Base-by-base conservation (phyloP, 1,284 basidiomycete genomes). In the Ustilago bromivora region DNA sequence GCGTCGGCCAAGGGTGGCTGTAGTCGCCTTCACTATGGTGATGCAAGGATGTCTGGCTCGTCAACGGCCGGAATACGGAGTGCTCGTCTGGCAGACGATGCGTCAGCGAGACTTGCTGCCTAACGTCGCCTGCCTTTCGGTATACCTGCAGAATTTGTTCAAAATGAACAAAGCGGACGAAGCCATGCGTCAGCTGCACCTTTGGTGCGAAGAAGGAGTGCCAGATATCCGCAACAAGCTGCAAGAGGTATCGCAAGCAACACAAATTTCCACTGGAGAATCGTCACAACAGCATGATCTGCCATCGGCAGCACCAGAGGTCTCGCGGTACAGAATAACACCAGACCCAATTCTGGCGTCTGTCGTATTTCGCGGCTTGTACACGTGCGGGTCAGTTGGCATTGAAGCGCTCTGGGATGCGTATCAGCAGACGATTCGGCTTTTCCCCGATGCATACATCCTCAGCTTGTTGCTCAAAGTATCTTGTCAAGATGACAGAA, bases 401-500 rank as follows among this genome's bases (percentile, higher is more conserved):
- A 46, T 66, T 38, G 65, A 61, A 35, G 54, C 61, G 13, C 57
- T 76, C 4, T 76, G 74, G 74, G 36, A 55, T 5, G 62, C 69
- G 2, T 76, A 76, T 46, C 61, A 67, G 19, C 54, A 60, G 12
- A 76, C 74, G 28, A 56, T 76, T 15, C 19, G 35, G 1, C 64
- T 60, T 3, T 76, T 76, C 23, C 74, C 74, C 8, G 74, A 76
- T 23, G 65, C 74, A 15, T 66, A 58, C 28, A 59, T 69, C 40
- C 74, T 76, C 4, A 58, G 57, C 11, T 57, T 76, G 40, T 46
- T 76, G 11, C 69, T 76, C n/a, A 71, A 71, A 52, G 61, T 62
- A 23, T 64, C 55, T 7, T 71, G 74, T 36, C 19, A 34, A 15
- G 40, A 38, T 49, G 41, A 61, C 1, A 19, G 43, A 3, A 19